Conservation (phyloP, 2,329 filamentous ascomycete genomes). For the Fusarium miscanthi region DNA sequence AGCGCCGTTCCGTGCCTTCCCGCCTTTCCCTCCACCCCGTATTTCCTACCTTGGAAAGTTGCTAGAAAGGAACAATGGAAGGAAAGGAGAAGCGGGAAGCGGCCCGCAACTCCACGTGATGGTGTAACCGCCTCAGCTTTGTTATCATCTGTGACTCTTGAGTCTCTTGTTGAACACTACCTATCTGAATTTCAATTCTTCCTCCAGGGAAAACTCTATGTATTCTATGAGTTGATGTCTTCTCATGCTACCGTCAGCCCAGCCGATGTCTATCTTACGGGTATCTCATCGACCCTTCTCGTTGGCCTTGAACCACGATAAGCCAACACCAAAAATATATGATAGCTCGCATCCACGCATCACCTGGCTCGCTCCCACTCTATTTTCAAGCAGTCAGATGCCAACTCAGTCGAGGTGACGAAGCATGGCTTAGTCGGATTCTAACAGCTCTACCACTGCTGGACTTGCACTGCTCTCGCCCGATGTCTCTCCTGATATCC, state of each 20-base stretch:
- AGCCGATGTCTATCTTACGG: not conserved
- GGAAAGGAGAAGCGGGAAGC: constrained; percentile 9
- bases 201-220: not conserved
- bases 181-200: not conserved
- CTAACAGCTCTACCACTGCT: constrained; percentile 43
- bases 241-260: not conserved
- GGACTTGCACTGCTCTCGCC: constrained; percentile 36
- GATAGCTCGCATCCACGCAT: constrained; percentile 28
- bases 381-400: constrained; percentile 21
- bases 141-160: not conserved
- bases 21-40: constrained; percentile 1
- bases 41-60: constrained; percentile 15
- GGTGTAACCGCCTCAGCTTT: constrained; percentile 2
- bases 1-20: constrained; percentile 17
- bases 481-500: constrained; percentile 40
- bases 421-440: constrained; percentile 39
- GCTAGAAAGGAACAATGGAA: constrained; percentile 28
- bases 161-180: not conserved
- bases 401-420: constrained; percentile 5
- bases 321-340: constrained; percentile 8
- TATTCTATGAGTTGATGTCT: constrained; percentile 7
- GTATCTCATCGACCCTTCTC: not conserved
- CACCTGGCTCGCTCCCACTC: constrained; percentile 1
- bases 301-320: not conserved
- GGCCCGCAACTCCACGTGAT: constrained; percentile 38